Percentiles rank a stretch among this genome's conserved stretches.
These are phyloP conservation scores for Capronia epimyces DNA, from an alignment of 2,329 filamentous ascomycete species.

Conservation along the genomic window DNA sequence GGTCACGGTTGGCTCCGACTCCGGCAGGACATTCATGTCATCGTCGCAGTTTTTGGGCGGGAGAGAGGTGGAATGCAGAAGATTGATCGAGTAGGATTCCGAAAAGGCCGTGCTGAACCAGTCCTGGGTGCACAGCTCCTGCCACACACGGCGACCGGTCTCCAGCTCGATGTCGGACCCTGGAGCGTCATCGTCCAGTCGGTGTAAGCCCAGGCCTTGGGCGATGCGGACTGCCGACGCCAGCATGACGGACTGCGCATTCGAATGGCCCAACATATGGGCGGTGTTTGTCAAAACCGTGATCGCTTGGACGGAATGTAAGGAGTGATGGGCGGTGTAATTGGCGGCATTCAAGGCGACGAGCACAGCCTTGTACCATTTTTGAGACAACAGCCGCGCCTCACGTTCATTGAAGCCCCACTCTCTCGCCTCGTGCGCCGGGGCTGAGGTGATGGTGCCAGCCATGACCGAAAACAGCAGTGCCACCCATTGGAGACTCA, in stretches of 20 bases:
- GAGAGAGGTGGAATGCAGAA: slow-evolving; percentile 34
- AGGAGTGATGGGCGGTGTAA: slow-evolving; percentile 41
- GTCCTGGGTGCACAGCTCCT: slow-evolving; percentile 39
- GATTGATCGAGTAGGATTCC: slow-evolving; percentile 37
- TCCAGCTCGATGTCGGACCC: slow-evolving; percentile 31
- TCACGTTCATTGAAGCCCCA: slow-evolving; percentile 45
- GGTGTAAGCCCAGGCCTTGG: slow-evolving; percentile 45
- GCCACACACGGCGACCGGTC: slow-evolving; percentile 39
- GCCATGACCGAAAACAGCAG: slow-evolving; percentile 22
- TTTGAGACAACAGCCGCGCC: slow-evolving; percentile 38
- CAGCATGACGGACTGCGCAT: slow-evolving; percentile 44
- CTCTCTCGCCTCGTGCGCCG: slow-evolving; percentile 27
- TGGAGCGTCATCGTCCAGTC: slow-evolving; percentile 31
- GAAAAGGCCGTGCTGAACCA: slow-evolving; percentile 42
- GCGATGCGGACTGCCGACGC: slow-evolving; percentile 44
- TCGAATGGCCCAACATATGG: slow-evolving; percentile 47
- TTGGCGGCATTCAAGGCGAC: slow-evolving; percentile 43
- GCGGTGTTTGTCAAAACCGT: slow-evolving; percentile 45
- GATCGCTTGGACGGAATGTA: slow-evolving; percentile 45
- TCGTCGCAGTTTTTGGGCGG: slow-evolving; percentile 38
- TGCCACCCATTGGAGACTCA: slow-evolving; percentile 37
- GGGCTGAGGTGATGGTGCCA: slow-evolving; percentile 21
- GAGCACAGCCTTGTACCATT: slow-evolving; percentile 45
- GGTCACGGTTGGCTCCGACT: slow-evolving; percentile 31
- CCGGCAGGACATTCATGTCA: slow-evolving; percentile 25